Evolutionary conservation across 2,329 filamentous ascomycete genomes (phyloP).

Genomic region (Botryotinia globosa): DNA sequence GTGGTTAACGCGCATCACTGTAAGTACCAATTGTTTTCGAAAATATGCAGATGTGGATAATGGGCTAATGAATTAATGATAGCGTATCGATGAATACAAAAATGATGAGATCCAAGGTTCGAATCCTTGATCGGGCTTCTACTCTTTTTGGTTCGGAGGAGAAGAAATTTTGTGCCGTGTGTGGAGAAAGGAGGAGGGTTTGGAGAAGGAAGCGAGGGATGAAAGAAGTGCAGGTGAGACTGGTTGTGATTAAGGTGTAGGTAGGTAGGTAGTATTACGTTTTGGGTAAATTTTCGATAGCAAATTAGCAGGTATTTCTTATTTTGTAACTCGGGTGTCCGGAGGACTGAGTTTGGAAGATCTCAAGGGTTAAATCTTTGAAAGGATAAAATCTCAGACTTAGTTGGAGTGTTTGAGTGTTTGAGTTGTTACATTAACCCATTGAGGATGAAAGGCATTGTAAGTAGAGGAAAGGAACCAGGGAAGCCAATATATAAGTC

Average conservation of each 20-base stretch:
- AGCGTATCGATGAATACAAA: background rate
- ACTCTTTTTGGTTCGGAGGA: background rate
- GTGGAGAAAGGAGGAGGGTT: background rate
- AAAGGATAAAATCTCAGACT: background rate
- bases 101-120: background rate
- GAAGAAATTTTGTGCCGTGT: accelerated
- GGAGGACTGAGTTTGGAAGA: background rate
- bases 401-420: background rate
- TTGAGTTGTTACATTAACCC: background rate
- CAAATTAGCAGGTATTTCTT: no score
- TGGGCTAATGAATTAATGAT: background rate
- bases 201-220: no score
- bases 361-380: background rate
- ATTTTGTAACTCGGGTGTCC: no score
- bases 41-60: background rate
- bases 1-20: background rate
- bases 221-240: background rate
- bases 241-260: no score
- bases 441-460: background rate
- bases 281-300: accelerated
- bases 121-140: background rate
- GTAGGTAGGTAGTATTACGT: no score
- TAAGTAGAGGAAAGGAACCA: accelerated
- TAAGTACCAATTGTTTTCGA: background rate
- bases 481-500: background rate